Base-by-base conservation (phyloP, 2,329 filamentous ascomycete genomes). In the Sporothrix brunneoviolacea region DNA sequence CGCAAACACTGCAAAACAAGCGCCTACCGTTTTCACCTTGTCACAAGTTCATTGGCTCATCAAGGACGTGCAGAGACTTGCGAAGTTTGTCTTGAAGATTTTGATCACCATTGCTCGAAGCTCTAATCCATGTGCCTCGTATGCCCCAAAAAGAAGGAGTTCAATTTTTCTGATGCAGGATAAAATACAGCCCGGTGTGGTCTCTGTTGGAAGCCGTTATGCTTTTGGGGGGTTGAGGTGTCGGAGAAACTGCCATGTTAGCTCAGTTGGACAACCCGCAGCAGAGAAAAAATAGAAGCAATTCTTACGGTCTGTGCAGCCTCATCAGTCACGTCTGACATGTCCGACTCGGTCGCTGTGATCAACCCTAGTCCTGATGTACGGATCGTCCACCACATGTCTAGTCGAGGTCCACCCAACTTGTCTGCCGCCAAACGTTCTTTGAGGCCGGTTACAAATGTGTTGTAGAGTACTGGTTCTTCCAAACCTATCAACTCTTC, bases 331-430 rank as follows among this genome's bases (percentile, higher is more conserved):
- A 91, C 80, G 27, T 79, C 72, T 1, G 86, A 90, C 16, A 73
- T 70, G 38, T 86, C 80, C 3, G 76, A 79, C 60, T 80, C 71
- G 42, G 69, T 73, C 47, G 74, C 71, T 55, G 86, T 82, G 59
- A 97, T 83, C 62, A 95, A 70, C 0, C 90, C 88, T 50, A 95
- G 68, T 58, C 73, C 80, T 37, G 75, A 79, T 52, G 72, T 78
- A 58, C 84, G 76, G 21, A 95, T 69, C 58, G 78, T 73, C 70
- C 80, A 86, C 90, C 90, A 96, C 69, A 96, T 82, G 61, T 94
- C 88, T 55, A 77, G 77, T 48, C 89, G 73, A 59, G 94, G 85
- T 0, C 88, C 90, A 33, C 83, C 82, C 3, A 96, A 68, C 57
- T 85, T 77, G 0, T 82, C 86, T 0, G 73, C 76, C 8, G 90